A percentile compares a stretch with the other conserved stretches of the same genome.
phyloP scores from a whole-genome alignment of 495 filamentous ascomycete genomes.

The Trichocladium antarcticum region DNA sequence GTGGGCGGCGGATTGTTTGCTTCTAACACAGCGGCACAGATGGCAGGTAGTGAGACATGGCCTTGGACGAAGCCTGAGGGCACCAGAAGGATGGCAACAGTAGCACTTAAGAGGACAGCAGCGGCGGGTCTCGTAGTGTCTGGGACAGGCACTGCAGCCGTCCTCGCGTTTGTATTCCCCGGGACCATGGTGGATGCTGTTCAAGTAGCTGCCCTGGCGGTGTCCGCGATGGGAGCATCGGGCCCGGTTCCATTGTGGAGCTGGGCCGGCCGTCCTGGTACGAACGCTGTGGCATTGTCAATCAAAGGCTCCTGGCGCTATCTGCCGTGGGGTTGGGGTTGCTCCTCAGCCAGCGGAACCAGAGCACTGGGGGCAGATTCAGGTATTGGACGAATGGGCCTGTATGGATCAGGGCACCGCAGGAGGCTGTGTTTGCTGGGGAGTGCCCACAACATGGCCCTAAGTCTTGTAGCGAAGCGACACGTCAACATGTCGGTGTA shows the following conservation, averaged over 20 bases:
- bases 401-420: slow-evolving; percentile 1
- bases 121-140: slow-evolving; percentile 21
- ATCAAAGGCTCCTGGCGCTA: background rate
- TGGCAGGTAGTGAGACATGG: slow-evolving; percentile 26
- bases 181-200: slow-evolving; percentile 15
- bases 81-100: slow-evolving; percentile 12
- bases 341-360: background rate
- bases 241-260: background rate
- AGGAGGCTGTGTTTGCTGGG: slow-evolving; percentile 17
- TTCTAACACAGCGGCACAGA: slow-evolving; percentile 13
- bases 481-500: slow-evolving; percentile 29
- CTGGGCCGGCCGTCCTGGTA: background rate
- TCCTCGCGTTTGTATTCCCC: slow-evolving; percentile 26
- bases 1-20: slow-evolving; percentile 15
- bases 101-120: slow-evolving; percentile 23
- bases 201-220: slow-evolving; percentile 10
- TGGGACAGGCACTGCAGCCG: slow-evolving; percentile 22
- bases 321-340: background rate
- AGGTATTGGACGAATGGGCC: slow-evolving; percentile 3
- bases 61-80: slow-evolving; percentile 5
- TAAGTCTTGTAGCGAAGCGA: slow-evolving; percentile 18
- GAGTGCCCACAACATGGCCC: slow-evolving; percentile 17
- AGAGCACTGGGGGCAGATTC: background rate
- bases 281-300: slow-evolving; percentile 6
- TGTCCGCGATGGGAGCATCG: background rate